Evolutionary conservation across 2,329 filamentous ascomycete genomes (phyloP), one percentile per base, ranked within the genome.

Genomic region (Neonectria coccinea): DNA sequence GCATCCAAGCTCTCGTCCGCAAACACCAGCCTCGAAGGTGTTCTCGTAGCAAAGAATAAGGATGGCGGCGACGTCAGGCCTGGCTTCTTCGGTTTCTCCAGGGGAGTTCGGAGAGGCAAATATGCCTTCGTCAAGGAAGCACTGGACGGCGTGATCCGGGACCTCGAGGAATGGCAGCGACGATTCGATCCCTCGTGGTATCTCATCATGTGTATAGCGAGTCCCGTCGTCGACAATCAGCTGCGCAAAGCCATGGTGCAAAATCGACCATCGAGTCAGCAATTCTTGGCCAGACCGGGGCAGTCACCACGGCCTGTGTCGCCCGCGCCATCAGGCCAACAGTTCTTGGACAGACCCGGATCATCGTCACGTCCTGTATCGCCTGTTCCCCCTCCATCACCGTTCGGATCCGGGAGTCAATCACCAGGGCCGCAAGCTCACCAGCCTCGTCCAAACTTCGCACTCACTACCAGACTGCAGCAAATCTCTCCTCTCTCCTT

Each of bases 121-220:
- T 62, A 57, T 31, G 60, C 60, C 10, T 53, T 53, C 12, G 11
- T 58, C 41, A 62, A 62, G 20, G 48, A 62, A 4, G 25, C 41
- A 11, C 41, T 62, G 2, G 60, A 62, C 25, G 42, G n/a, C 7
- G 54, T 56, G 20, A 57, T 62, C 18, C 22, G 29, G 16, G 54
- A 62, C 25, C 41, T 62, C 1, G 47, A 57, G n/a, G 54, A 57
- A 6, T 62, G 60, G 60, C 60, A 62, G 41, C 36, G 39, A 5
- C 54, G 47, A 41, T 57, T 56, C 48, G 60, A 62, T 44, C 54
- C 54, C n/a, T 54, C 60, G 8, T 62, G 60, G 60, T 62, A 42
- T 41, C 47, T 62, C 20, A 42, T 62, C n/a, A 62, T 62, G 54
- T 41, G 54, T n/a, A 51, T 62, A 22, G 48, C 54, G 20, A 39